Conservation (phyloP, 768 basidiomycete genomes). For the Thelephora ganbajun region DNA sequence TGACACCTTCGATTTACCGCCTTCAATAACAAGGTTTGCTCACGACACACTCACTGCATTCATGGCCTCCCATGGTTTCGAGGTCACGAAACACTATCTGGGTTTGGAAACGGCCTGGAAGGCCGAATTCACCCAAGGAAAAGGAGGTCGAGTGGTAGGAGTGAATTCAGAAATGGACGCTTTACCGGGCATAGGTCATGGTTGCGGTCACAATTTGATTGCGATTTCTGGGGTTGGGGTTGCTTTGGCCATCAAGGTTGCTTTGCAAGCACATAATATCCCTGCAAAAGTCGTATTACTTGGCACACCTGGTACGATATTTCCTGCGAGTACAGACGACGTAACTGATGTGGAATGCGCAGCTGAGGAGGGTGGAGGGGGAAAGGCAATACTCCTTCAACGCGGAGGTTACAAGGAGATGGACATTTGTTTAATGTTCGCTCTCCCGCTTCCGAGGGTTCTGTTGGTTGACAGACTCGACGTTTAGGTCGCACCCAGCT, state of each 20-base stretch:
- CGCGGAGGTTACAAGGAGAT: conserved; percentile 68
- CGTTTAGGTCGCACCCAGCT: conserved; percentile 59
- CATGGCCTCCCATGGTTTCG: conserved; percentile 55
- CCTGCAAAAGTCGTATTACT: conserved; percentile 59
- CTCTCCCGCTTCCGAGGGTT: background rate
- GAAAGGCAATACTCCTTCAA: conserved; percentile 63
- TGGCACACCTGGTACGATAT: conserved; percentile 44
- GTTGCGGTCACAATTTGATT: conserved; percentile 77
- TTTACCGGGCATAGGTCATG: conserved; percentile 39
- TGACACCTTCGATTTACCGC: conserved; percentile 26
- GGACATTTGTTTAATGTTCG: conserved; percentile 71
- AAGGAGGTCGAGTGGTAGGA: conserved; percentile 52
- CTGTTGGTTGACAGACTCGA: background rate
- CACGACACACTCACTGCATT: conserved; percentile 56
- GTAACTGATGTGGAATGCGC: conserved; percentile 1
- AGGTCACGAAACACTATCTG: conserved; percentile 54
- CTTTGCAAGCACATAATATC: conserved; percentile 45
- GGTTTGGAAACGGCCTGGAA: conserved; percentile 66
- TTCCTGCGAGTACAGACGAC: background rate
- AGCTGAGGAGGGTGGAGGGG: conserved; percentile 73
- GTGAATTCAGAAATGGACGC: conserved; percentile 72
- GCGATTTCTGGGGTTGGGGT: conserved; percentile 65
- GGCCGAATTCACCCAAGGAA: conserved; percentile 50
- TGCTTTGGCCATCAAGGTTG: conserved; percentile 60
- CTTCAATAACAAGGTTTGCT: conserved; percentile 36